Evolutionary conservation across 2,329 filamentous ascomycete genomes (phyloP).

Genomic region (Capronia coronata): DNA sequence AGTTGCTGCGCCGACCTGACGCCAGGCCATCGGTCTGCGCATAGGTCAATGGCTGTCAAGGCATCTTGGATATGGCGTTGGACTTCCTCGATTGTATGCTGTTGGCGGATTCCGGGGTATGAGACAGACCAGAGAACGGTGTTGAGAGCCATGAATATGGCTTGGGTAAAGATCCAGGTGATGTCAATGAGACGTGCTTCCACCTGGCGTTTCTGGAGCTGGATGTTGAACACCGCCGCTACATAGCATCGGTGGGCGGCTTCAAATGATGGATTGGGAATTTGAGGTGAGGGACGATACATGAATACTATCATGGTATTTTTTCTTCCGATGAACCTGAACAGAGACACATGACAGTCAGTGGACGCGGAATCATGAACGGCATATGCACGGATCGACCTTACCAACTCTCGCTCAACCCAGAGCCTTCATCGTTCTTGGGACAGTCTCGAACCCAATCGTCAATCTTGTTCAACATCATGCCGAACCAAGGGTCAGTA

Average conservation of each 20-base stretch:
- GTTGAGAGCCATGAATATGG: conserved; percentile 86
- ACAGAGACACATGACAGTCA: no score
- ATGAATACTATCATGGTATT: conserved; percentile 86
- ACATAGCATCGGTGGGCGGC: conserved; percentile 79
- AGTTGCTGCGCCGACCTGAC: conserved; percentile 76
- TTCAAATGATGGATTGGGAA: conserved; percentile 72
- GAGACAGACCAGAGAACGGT: conserved; percentile 87
- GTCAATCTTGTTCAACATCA: conserved; percentile 71
- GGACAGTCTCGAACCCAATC: conserved; percentile 74
- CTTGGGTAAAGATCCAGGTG: conserved; percentile 88
- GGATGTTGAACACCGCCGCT: conserved; percentile 73
- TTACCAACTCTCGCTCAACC: conserved; percentile 70
- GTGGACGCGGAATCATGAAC: no score
- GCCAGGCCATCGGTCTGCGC: conserved; percentile 85
- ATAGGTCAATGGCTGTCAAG: conserved; percentile 70
- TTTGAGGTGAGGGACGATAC: conserved; percentile 84
- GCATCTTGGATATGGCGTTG: conserved; percentile 67
- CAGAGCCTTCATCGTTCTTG: conserved; percentile 59
- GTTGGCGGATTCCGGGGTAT: conserved; percentile 71
- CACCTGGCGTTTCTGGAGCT: conserved; percentile 73
- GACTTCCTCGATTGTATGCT: conserved; percentile 67
- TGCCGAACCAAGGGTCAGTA: conserved; percentile 75
- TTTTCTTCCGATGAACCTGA: conserved; percentile 57
- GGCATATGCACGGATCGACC: no score
- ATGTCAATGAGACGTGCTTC: conserved; percentile 69